A percentile compares a stretch with the other conserved stretches of the same genome.
phyloP scores from a whole-genome alignment of 192 early-diverging fungal species.

The Lobosporangium transversale region DNA sequence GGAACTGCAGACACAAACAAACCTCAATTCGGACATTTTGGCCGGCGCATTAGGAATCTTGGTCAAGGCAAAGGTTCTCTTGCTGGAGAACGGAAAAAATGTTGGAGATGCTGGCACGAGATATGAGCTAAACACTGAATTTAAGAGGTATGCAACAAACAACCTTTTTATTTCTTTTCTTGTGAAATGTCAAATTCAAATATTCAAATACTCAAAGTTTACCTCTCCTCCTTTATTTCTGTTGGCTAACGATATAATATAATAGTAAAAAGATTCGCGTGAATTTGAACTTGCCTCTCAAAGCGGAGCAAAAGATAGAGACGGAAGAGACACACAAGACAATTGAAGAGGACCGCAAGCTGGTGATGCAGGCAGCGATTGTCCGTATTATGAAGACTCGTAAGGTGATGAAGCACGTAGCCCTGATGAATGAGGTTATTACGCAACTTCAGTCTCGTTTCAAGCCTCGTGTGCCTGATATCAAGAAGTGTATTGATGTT shows the following conservation, averaged over 20 bases:
- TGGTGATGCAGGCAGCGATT: conserved; percentile 97
- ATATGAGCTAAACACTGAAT: conserved; percentile 84
- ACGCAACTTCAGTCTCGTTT: conserved; percentile 87
- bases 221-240: background rate
- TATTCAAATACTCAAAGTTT: conserved; percentile 1
- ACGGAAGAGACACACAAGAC: conserved; percentile 91
- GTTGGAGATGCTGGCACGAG: conserved; percentile 63
- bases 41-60: conserved; percentile 76
- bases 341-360: conserved; percentile 91
- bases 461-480: conserved; percentile 87
- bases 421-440: conserved; percentile 90
- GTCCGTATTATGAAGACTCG: conserved; percentile 99
- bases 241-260: background rate
- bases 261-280: conserved; percentile 87
- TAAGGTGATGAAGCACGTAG: conserved; percentile 85
- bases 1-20: conserved; percentile 81
- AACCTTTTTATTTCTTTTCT: background rate
- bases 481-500: conserved; percentile 97
- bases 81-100: conserved; percentile 60
- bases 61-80: conserved; percentile 85
- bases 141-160: conserved; percentile 63
- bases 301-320: conserved; percentile 92
- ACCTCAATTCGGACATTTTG: conserved; percentile 74
- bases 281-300: conserved; percentile 86
- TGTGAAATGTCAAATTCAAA: background rate